Conservation (phyloP, 148 eudicot genomes). For the Cornus controversa region DNA sequence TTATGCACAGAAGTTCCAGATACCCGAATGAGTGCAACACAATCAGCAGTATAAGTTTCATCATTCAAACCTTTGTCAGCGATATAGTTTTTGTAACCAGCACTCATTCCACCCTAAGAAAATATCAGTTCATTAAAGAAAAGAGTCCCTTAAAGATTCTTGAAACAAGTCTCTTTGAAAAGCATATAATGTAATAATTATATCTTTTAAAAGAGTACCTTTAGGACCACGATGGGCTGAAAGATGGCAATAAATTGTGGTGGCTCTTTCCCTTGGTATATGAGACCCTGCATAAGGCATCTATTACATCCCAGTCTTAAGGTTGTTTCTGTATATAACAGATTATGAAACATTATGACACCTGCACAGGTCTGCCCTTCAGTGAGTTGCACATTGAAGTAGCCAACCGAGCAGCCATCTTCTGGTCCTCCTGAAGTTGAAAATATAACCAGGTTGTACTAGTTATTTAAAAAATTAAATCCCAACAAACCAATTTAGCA, state of each 20-base stretch:
- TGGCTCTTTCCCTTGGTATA: slow-evolving; percentile 93
- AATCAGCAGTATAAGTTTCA: slow-evolving; percentile 79
- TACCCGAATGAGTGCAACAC: slow-evolving; percentile 76
- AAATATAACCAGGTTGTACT: slow-evolving; percentile 7
- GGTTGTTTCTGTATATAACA: not conserved
- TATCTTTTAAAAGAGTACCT: slow-evolving; percentile 48
- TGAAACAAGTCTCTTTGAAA: slow-evolving; percentile 6
- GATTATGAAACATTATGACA: slow-evolving; percentile 25
- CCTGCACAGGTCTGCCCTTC: slow-evolving; percentile 95
- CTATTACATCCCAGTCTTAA: not conserved
- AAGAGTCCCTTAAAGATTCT: slow-evolving; percentile 9
- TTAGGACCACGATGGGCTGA: slow-evolving; percentile 94
- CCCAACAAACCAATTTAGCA: not conserved
- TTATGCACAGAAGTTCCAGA: slow-evolving; percentile 87
- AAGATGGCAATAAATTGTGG: slow-evolving; percentile 91
- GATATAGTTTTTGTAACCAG: slow-evolving; percentile 74
- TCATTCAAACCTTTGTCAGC: slow-evolving; percentile 82
- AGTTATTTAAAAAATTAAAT: not conserved
- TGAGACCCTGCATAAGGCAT: slow-evolving; percentile 60
- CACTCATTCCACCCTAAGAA: slow-evolving; percentile 87
- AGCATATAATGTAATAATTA: not conserved
- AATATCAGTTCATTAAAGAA: slow-evolving; percentile 12
- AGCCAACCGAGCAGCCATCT: slow-evolving; percentile 74
- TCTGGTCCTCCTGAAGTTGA: slow-evolving; percentile 74
- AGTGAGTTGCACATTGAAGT: slow-evolving; percentile 85